Evolutionary conservation across 192 early-diverging fungal species (phyloP).

Genomic region (Spinellus fusiger): DNA sequence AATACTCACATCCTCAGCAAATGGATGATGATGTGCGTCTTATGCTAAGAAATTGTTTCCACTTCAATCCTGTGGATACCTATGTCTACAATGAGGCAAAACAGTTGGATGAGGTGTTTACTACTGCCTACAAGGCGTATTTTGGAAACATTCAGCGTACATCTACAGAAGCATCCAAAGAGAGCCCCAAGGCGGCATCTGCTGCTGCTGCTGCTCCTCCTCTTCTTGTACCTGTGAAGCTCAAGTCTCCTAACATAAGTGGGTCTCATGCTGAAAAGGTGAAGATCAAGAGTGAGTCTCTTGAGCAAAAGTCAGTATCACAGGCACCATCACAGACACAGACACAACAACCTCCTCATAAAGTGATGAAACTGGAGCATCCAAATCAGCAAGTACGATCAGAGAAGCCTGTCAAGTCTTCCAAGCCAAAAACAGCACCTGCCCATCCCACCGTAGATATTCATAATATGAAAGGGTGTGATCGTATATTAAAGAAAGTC

Average conservation of each 20-base stretch:
- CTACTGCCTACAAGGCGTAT: constrained; percentile 31
- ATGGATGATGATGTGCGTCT: constrained; percentile 48
- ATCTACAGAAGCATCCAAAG: constrained; percentile 9
- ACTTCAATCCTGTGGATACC: constrained; percentile 66
- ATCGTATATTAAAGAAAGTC: constrained; percentile 22
- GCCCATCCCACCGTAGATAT: constrained; percentile 12
- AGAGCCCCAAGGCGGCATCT: constrained; percentile 10
- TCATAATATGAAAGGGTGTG: constrained; percentile 20
- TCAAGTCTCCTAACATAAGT: neutral
- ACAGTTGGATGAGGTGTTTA: constrained; percentile 50
- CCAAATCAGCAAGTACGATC: too few species aligned
- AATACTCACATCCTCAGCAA: constrained; percentile 34
- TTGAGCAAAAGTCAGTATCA: neutral
- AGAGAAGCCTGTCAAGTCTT: neutral
- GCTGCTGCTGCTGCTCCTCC: constrained; percentile 13
- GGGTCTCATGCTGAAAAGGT: too few species aligned
- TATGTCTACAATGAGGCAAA: constrained; percentile 60
- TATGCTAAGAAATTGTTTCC: constrained; percentile 60
- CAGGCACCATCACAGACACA: neutral
- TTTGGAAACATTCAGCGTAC: constrained; percentile 31
- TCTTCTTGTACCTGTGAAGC: constrained; percentile 6
- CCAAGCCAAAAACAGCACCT: neutral
- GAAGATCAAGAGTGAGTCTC: too few species aligned
- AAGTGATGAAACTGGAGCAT: too few species aligned
- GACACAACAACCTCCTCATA: too few species aligned